These are phyloP conservation scores for Graphiopsis chlorocephala DNA, from an alignment of 2,329 filamentous ascomycete genomes.

Conservation along the genomic window DNA sequence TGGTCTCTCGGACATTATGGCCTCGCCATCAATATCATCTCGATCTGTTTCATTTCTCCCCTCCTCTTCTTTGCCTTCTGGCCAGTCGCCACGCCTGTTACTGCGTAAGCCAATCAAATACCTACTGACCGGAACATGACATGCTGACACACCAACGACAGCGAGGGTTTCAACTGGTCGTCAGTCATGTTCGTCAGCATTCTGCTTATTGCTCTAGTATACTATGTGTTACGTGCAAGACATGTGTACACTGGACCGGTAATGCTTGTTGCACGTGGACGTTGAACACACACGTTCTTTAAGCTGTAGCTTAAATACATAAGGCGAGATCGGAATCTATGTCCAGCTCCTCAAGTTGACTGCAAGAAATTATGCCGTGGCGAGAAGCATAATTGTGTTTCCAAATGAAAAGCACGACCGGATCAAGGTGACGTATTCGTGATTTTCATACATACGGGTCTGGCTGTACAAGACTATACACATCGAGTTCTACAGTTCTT, in stretches of 20 bases:
- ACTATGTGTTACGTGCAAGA: conserved; percentile 14
- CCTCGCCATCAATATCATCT: conserved; percentile 39
- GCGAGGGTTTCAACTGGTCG: conserved; percentile 14
- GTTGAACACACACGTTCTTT: not conserved
- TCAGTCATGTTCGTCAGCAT: conserved; percentile 9
- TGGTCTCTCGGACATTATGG: conserved; percentile 42
- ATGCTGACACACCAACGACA: conserved; percentile 13
- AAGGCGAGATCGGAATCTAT: not conserved
- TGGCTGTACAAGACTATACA: too few species aligned
- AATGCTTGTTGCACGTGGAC: not conserved
- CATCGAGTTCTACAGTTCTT: not conserved
- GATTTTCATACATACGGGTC: not conserved
- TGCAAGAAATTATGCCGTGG: not conserved
- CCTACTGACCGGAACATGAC: too few species aligned
- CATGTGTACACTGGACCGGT: conserved; percentile 15
- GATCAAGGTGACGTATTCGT: not conserved
- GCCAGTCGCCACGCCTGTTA: conserved; percentile 38
- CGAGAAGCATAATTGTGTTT: not conserved
- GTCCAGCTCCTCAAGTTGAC: not conserved
- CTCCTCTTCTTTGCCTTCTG: conserved; percentile 52
- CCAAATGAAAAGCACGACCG: not conserved
- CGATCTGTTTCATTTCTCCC: conserved; percentile 42
- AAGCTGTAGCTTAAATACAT: not conserved
- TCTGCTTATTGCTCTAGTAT: conserved; percentile 12
- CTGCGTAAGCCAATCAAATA: conserved; percentile 42